Base-by-base conservation (phyloP, 306 rosid species). In the Lathyrus aphaca region DNA sequence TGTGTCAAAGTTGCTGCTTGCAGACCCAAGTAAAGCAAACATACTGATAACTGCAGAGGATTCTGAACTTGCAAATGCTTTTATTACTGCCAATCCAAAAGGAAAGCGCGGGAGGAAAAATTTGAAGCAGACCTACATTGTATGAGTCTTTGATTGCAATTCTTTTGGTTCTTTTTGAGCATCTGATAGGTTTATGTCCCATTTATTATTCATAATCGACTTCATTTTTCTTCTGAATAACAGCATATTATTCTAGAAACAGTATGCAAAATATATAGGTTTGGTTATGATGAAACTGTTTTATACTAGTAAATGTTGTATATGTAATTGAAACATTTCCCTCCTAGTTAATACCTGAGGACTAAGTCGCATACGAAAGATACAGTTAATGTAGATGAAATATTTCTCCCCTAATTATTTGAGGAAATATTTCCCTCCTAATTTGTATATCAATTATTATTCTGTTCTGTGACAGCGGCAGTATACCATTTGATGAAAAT, bases 11-110 rank as follows among this genome's bases (percentile, higher is more conserved):
- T 68, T 82, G 73, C 83, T 91, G 50, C 88, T 88, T 5, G 86
- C 86, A 12, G 88, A 91, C 27, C 93, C 96, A 7, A 79, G 82
- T 38, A 91, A 86, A 78, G 93, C 97, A 66, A 86, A 72, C 64
- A 79, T 91, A 42, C 74, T 91, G 45, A 75, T 81, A 55, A 86
- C 89, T 0, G 97, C 85, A 77, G 96, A 91, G 81, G 97, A 91
- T 76, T 79, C 96, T 43, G 91, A 86, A 50, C 97, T 91, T 23
- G 86, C 73, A 73, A 88, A 83, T 68, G 96, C 92, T 58, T 86
- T 86, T 83, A 61, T 86, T 16, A 77, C 71, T 55, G 77, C 92
- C 51, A 85, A 82, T 58, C 97, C 96, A 3, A 85, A 79, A 76
- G 81, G 86, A 74, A 91, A 86, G 79, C 92, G 92, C 0, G 84